Evolutionary conservation across 192 early-diverging fungal genomes (phyloP).

Genomic region (Backusella circina): DNA sequence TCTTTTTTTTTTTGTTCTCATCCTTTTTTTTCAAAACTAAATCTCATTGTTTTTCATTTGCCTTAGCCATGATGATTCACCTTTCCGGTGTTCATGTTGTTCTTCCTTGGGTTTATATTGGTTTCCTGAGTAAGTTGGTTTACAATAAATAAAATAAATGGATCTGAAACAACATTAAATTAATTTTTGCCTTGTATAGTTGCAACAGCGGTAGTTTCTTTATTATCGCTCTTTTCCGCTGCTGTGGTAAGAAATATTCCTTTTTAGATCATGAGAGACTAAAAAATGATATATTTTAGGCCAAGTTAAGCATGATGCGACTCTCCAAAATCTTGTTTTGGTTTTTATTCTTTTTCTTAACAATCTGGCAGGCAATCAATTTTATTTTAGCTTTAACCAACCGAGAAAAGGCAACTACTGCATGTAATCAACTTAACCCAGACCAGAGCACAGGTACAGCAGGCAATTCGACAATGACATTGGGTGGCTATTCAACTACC

Average conservation of each 20-base stretch:
- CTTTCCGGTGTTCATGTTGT: constrained; percentile 6
- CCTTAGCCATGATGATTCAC: constrained; percentile 32
- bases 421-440: constrained; percentile 4
- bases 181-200: constrained; percentile 12
- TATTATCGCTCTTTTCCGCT: constrained; percentile 11
- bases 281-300: constrained; percentile 11
- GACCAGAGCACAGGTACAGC: not conserved
- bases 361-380: constrained; percentile 21
- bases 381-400: constrained; percentile 20
- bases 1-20: not conserved
- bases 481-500: constrained; percentile 11
- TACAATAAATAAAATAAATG: not conserved
- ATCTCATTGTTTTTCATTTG: too few relatives aligned
- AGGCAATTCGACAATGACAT: not conserved
- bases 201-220: constrained; percentile 15
- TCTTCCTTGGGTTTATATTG: constrained; percentile 30
- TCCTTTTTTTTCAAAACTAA: not conserved
- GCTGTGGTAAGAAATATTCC: constrained; percentile 4
- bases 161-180: not conserved
- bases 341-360: constrained; percentile 14
- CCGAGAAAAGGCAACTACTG: not conserved
- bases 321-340: constrained; percentile 21
- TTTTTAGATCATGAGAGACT: not conserved
- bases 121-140: constrained; percentile 14
- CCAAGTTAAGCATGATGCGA: constrained; percentile 21